Percentiles rank a stretch among this genome's conserved stretches.
phyloP scores from a whole-genome alignment of 768 basidiomycete genomes.

The Lactifluus volemus region DNA sequence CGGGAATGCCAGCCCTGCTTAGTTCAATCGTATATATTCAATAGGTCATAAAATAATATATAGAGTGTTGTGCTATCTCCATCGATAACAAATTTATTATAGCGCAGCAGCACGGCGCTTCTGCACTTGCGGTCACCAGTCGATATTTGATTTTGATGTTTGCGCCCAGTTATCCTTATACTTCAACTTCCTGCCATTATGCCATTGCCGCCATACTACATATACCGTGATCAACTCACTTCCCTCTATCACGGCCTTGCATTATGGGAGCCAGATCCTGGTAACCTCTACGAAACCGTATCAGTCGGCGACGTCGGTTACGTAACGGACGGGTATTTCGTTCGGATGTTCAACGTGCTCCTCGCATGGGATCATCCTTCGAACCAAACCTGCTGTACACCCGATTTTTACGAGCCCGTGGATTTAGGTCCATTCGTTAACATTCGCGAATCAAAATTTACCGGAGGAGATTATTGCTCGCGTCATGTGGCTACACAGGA shows the following conservation, averaged over 20 bases:
- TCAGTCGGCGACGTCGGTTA: constrained; percentile 20
- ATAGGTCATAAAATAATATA: too few relatives aligned
- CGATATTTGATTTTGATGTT: background rate
- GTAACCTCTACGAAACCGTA: constrained; percentile 12
- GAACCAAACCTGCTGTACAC: background rate
- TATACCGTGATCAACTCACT: constrained; percentile 19
- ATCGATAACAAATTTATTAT: too few relatives aligned
- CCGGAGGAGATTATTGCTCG: background rate
- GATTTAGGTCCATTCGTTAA: background rate
- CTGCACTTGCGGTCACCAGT: background rate
- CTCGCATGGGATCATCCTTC: constrained; percentile 1
- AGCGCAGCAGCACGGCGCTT: background rate
- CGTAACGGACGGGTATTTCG: constrained; percentile 14
- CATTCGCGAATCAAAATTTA: background rate
- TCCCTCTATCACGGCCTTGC: constrained; percentile 17
- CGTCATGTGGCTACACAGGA: background rate
- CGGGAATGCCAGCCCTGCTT: too few relatives aligned
- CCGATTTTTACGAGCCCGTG: background rate
- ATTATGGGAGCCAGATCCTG: constrained; percentile 20
- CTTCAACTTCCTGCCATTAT: background rate
- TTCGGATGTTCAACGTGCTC: constrained; percentile 15
- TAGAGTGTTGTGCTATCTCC: too few relatives aligned
- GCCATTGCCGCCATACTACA: constrained; percentile 7
- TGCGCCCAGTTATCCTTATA: background rate
- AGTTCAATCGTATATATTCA: too few relatives aligned